Conservation (phyloP, 257 asterid genomes). For the Orobanche coerulescens region DNA sequence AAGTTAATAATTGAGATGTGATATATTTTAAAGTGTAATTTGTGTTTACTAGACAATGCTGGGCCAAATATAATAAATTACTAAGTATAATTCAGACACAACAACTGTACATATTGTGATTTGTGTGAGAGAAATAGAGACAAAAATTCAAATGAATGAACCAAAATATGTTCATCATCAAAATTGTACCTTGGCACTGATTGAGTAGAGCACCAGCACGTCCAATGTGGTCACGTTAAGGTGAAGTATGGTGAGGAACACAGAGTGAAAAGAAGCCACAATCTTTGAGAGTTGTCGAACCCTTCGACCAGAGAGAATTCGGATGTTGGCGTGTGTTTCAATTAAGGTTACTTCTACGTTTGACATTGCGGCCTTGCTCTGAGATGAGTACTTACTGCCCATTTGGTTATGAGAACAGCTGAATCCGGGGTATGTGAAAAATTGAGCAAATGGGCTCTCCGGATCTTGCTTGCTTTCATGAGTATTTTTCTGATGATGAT, state of each 20-base stretch:
- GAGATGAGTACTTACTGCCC: conserved; percentile 53
- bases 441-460: conserved; percentile 56
- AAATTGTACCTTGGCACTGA: conserved; percentile 73
- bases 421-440: conserved; percentile 70
- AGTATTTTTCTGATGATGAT: not conserved
- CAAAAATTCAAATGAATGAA: conserved; percentile 19
- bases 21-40: too few relatives aligned
- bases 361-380: conserved; percentile 57
- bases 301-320: conserved; percentile 57
- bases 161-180: not conserved
- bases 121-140: conserved; percentile 5
- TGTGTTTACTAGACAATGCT: not conserved
- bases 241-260: conserved; percentile 67
- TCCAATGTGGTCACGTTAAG: conserved; percentile 79
- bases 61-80: conserved; percentile 13
- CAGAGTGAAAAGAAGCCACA: conserved; percentile 59
- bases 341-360: conserved; percentile 86
- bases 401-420: conserved; percentile 41
- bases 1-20: conserved; percentile 6
- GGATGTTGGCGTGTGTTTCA: conserved; percentile 89
- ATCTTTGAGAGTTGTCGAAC: conserved; percentile 66
- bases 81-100: too few relatives aligned
- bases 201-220: conserved; percentile 79
- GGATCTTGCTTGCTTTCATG: not conserved
- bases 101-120: conserved; percentile 11